phyloP scores from a whole-genome alignment of 2,329 filamentous ascomycete genomes.

The Rasamsonia emersonii region DNA sequence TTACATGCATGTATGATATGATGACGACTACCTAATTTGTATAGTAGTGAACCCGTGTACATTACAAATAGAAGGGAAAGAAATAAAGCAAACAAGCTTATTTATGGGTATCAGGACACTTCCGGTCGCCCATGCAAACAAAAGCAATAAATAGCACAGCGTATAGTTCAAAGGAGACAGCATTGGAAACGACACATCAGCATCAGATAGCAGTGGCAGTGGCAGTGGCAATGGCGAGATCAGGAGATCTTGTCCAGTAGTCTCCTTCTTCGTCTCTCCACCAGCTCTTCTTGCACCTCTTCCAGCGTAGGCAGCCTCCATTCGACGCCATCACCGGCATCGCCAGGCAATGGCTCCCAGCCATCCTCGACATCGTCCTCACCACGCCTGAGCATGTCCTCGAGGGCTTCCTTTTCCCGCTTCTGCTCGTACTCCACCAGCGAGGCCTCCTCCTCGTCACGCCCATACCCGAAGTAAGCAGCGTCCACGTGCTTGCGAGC shows the following conservation, averaged over 20 bases:
- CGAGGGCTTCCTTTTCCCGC: slow-evolving; percentile 74
- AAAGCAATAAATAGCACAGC: too few relatives aligned
- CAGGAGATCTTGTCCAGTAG: slow-evolving; percentile 69
- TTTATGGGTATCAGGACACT: too few relatives aligned
- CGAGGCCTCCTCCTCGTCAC: slow-evolving; percentile 80
- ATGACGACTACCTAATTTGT: too few relatives aligned
- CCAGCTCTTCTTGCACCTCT: slow-evolving; percentile 87
- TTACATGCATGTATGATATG: too few relatives aligned
- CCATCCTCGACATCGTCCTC: slow-evolving; percentile 54
- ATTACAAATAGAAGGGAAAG: too few relatives aligned
- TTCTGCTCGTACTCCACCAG: slow-evolving; percentile 70
- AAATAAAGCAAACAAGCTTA: too few relatives aligned
- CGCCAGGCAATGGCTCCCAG: slow-evolving; percentile 83
- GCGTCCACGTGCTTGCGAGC: slow-evolving; percentile 69
- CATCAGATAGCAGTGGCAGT: too few relatives aligned
- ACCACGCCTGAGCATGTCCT: slow-evolving; percentile 54
- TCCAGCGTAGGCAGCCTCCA: slow-evolving; percentile 82
- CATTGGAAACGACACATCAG: slow-evolving; percentile 3
- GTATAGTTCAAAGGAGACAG: slow-evolving; percentile 1
- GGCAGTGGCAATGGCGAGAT: too few relatives aligned
- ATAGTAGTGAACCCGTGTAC: too few relatives aligned
- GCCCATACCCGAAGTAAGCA: slow-evolving; percentile 89
- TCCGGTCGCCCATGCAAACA: too few relatives aligned
- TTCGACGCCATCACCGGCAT: slow-evolving; percentile 68
- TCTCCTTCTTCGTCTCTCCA: slow-evolving; percentile 74